These are phyloP conservation scores for Parathielavia appendiculata DNA, from an alignment of 495 filamentous ascomycete species.

Conservation along the genomic window DNA sequence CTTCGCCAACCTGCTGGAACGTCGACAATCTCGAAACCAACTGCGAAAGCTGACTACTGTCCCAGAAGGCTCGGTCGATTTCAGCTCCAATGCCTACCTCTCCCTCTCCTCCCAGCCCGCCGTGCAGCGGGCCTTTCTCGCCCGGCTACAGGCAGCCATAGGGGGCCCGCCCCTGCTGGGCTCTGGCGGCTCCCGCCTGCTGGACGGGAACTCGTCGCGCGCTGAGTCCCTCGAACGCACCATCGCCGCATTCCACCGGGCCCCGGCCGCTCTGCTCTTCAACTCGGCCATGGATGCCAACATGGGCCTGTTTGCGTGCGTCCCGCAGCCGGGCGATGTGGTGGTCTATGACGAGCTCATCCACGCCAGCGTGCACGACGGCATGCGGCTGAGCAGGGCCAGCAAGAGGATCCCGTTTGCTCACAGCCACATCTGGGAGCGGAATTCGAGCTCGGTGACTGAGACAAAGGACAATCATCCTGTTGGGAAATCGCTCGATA, in stretches of 20 bases:
- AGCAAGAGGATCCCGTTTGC: slow-evolving; percentile 45
- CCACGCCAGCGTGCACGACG: slow-evolving; percentile 74
- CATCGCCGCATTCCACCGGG: slow-evolving; percentile 64
- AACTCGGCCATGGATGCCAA: slow-evolving; percentile 79
- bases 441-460: background rate
- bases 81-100: slow-evolving; percentile 62
- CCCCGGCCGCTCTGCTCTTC: slow-evolving; percentile 61
- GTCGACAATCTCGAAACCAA: slow-evolving; percentile 27
- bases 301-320: slow-evolving; percentile 57
- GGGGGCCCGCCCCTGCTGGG: slow-evolving; percentile 34
- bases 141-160: slow-evolving; percentile 33
- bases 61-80: slow-evolving; percentile 43
- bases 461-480: background rate
- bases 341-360: slow-evolving; percentile 70
- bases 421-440: slow-evolving; percentile 54
- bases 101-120: slow-evolving; percentile 47
- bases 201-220: slow-evolving; percentile 65
- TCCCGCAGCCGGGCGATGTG: slow-evolving; percentile 65
- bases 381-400: slow-evolving; percentile 64
- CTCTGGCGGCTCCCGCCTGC: slow-evolving; percentile 55
- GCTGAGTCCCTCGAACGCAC: slow-evolving; percentile 58
- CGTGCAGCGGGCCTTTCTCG: slow-evolving; percentile 40
- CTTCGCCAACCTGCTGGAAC: slow-evolving; percentile 27
- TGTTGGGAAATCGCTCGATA: slow-evolving; percentile 14
- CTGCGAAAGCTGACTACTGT: slow-evolving; percentile 43